Evolutionary conservation across 257 asterid species (phyloP).

Genomic region (Ophiorrhiza pumila): DNA sequence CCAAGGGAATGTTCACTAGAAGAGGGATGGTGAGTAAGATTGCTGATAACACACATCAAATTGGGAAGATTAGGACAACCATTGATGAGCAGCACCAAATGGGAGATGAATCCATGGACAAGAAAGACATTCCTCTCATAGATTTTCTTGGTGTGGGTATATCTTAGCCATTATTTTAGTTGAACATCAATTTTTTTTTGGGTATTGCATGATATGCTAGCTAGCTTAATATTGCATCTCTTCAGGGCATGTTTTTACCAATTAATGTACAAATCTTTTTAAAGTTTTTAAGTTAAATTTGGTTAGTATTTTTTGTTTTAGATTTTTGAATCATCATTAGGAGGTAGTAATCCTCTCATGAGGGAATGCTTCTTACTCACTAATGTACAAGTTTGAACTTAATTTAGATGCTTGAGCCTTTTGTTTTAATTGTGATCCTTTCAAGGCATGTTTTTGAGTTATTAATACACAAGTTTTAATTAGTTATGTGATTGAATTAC

Average conservation of each 20-base stretch:
- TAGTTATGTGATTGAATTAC: background rate
- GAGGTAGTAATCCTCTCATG: too few species aligned
- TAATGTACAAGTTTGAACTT: conserved; percentile 5
- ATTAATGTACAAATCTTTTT: too few species aligned
- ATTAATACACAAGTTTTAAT: background rate
- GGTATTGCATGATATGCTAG: background rate
- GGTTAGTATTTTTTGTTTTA: too few species aligned
- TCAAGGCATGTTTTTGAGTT: background rate
- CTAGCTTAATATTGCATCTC: background rate
- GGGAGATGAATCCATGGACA: conserved; percentile 33
- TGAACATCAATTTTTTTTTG: conserved; percentile 7
- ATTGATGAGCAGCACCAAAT: conserved; percentile 22
- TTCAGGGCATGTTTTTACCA: conserved; percentile 6
- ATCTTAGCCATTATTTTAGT: conserved; percentile 45
- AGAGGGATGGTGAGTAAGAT: conserved; percentile 1
- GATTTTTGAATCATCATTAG: too few species aligned
- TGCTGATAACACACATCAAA: conserved; percentile 15
- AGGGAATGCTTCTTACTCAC: too few species aligned
- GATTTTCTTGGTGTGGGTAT: conserved; percentile 97
- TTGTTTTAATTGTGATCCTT: background rate
- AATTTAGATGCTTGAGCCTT: background rate
- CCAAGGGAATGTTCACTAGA: background rate
- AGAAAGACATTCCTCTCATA: conserved; percentile 67
- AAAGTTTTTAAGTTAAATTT: too few species aligned
- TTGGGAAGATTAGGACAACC: conserved; percentile 24